phyloP scores from a whole-genome alignment of 768 basidiomycete genomes.

The Symmetrospora coprosmae region DNA sequence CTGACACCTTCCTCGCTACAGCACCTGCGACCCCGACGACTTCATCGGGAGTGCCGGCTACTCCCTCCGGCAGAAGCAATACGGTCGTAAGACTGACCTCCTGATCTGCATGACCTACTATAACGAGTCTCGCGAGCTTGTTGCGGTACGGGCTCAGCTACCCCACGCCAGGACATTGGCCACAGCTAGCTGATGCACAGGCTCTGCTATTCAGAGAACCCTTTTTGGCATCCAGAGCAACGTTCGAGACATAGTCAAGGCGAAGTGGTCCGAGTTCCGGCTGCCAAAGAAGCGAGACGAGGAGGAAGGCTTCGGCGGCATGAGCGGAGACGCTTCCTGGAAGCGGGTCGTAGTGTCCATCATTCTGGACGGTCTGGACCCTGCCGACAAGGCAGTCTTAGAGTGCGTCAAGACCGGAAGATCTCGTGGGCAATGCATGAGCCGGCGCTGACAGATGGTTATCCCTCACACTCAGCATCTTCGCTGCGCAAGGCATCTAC shows the following conservation, averaged over 20 bases:
- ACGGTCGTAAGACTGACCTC: conserved; percentile 78
- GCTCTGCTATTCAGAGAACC: conserved; percentile 40
- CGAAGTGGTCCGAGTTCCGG: conserved; percentile 88
- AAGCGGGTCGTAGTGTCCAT: conserved; percentile 52
- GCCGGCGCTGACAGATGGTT: no score
- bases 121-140: conserved; percentile 47
- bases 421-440: no score
- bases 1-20: not conserved
- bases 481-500: conserved; percentile 41
- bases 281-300: conserved; percentile 67
- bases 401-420: conserved; percentile 26
- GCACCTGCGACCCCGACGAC: conserved; percentile 75
- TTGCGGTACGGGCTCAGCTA: not conserved
- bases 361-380: conserved; percentile 72
- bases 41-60: conserved; percentile 62
- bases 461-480: conserved; percentile 18
- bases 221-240: conserved; percentile 94
- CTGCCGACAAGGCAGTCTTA: conserved; percentile 65
- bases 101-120: conserved; percentile 75
- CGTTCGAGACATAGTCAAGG: conserved; percentile 90
- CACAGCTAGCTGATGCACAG: conserved; percentile 31
- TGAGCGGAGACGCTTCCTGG: conserved; percentile 45
- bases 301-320: conserved; percentile 42
- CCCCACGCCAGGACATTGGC: conserved; percentile 33
- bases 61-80: conserved; percentile 67